Percentiles rank a stretch among this genome's conserved stretches.
Conservation (phyloP, 805 yeast species). For the Sugiyamaella lignohabitans region DNA sequence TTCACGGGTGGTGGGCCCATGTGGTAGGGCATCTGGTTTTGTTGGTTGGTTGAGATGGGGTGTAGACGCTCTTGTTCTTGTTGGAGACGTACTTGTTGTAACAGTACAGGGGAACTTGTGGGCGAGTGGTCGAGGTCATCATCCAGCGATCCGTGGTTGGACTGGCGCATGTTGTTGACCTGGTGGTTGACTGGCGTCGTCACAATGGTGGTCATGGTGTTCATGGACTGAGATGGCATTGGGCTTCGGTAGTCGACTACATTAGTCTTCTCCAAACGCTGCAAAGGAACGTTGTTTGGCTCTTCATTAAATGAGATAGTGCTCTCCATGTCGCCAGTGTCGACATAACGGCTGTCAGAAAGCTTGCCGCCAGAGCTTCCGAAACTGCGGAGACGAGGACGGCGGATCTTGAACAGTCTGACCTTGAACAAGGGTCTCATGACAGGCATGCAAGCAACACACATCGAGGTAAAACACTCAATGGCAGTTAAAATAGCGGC, state of each 20-base stretch:
- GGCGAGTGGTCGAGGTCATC: not conserved
- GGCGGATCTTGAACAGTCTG: not conserved
- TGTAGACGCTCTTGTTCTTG: not conserved
- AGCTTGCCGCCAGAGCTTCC: not conserved
- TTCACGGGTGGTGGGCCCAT: not conserved
- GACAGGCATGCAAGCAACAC: slow-evolving; percentile 24
- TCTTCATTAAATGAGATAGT: slow-evolving; percentile 4
- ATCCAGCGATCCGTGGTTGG: not conserved
- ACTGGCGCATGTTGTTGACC: not conserved
- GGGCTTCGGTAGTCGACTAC: not conserved
- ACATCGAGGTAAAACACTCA: slow-evolving; percentile 23
- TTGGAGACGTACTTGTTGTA: not conserved
- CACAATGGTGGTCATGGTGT: not conserved
- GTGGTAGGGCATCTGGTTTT: not conserved
- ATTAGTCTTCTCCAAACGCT: not conserved
- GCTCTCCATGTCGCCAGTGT: not conserved
- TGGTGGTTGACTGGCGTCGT: not conserved
- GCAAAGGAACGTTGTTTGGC: slow-evolving; percentile 6
- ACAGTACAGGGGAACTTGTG: not conserved
- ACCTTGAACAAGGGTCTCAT: slow-evolving; percentile 13
- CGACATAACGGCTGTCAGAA: not conserved
- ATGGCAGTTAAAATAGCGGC: slow-evolving; percentile 24
- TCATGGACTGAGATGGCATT: not conserved
- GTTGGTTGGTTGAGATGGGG: not conserved
- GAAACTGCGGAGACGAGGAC: not conserved